phyloP scores from a whole-genome alignment of 225 moss, liverwort and hornwort species.

The Climacium dendroides region DNA sequence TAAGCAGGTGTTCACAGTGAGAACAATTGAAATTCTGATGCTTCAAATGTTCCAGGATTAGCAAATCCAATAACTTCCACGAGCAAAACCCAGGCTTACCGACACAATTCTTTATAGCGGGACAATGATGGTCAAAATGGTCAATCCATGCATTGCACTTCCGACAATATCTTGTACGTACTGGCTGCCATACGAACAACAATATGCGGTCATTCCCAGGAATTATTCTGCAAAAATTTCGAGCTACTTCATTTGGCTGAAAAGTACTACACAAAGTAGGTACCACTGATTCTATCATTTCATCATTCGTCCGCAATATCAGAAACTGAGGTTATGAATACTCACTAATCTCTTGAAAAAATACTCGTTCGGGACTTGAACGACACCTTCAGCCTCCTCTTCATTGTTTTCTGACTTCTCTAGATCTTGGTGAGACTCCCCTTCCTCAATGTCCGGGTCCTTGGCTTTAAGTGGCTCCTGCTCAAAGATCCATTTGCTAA shows the following conservation, averaged over 20 bases:
- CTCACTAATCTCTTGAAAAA: conserved; percentile 26
- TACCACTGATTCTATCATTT: not conserved
- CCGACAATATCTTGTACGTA: conserved; percentile 44
- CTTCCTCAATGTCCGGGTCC: conserved; percentile 10
- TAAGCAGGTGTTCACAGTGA: not conserved
- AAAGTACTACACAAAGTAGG: not conserved
- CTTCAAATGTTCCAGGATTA: not conserved
- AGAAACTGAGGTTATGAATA: not conserved
- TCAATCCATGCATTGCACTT: conserved; percentile 47
- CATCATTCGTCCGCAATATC: not conserved
- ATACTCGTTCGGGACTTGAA: conserved; percentile 1
- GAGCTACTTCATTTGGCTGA: not conserved
- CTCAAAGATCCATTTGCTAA: not conserved
- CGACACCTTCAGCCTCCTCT: conserved; percentile 9
- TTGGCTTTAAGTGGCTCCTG: conserved; percentile 22
- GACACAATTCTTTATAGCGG: conserved; percentile 51
- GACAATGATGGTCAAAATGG: conserved; percentile 57
- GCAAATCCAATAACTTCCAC: not conserved
- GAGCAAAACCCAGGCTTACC: conserved; percentile 20
- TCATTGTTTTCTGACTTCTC: conserved; percentile 5
- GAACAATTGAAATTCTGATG: not conserved
- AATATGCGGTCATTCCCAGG: not conserved
- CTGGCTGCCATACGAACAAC: conserved; percentile 26
- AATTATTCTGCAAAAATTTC: not conserved
- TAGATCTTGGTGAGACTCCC: conserved; percentile 3